A percentile compares a stretch with the other conserved stretches of the same genome.
These are phyloP conservation scores for Fraxinus xanthoxyloides DNA, from an alignment of 305 asterid genomes.

Conservation along the genomic window DNA sequence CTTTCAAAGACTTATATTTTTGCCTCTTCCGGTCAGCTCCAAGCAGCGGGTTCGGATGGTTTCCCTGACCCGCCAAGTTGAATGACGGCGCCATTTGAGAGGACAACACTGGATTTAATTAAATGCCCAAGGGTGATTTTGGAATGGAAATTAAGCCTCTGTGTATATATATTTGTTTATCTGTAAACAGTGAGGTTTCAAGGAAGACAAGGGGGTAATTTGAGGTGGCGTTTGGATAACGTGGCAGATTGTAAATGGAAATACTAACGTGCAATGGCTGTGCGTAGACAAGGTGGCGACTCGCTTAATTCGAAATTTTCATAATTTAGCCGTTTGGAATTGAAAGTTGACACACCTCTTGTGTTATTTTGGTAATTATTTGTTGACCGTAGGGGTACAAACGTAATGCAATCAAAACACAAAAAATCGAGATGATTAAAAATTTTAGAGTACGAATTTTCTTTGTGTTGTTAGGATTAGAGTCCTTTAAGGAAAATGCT, in stretches of 20 bases:
- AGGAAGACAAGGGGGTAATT: slow-evolving; percentile 1
- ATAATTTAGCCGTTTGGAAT: slow-evolving; percentile 26
- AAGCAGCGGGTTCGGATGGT: slow-evolving; percentile 20
- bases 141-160: slow-evolving; percentile 13
- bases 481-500: too few species aligned
- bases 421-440: too few species aligned
- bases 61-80: slow-evolving; percentile 24
- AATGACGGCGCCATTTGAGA: slow-evolving; percentile 47
- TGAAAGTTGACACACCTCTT: background rate
- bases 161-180: background rate
- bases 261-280: slow-evolving; percentile 28
- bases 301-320: slow-evolving; percentile 7
- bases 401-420: too few species aligned
- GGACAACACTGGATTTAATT: slow-evolving; percentile 21
- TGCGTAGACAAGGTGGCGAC: slow-evolving; percentile 12
- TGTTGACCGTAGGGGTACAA: background rate
- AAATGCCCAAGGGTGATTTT: slow-evolving; percentile 26
- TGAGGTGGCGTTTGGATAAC: slow-evolving; percentile 38
- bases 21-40: slow-evolving; percentile 22
- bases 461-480: too few species aligned
- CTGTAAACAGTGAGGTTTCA: slow-evolving; percentile 1
- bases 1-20: slow-evolving; percentile 54
- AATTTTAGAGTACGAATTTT: too few species aligned
- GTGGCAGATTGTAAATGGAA: slow-evolving; percentile 36
- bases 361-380: slow-evolving; percentile 4